Base-by-base conservation (phyloP, 495 filamentous ascomycete species). In the Aspergillus sclerotioniger region DNA sequence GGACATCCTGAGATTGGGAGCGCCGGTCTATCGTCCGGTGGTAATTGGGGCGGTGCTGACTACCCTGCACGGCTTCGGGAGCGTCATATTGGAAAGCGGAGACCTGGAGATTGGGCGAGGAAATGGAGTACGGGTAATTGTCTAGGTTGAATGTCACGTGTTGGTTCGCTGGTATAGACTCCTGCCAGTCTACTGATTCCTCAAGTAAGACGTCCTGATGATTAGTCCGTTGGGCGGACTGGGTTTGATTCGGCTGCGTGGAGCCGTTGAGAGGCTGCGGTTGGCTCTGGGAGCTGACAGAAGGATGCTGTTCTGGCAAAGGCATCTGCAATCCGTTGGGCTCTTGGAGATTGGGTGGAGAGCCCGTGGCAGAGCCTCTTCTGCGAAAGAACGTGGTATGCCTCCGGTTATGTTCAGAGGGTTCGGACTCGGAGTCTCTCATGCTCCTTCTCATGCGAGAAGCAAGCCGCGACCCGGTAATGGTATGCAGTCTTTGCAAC, bases 21-120 rank as follows among this genome's bases (percentile, higher is more conserved):
- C 60, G 59, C 8, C 56, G 63, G 43, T 65, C 56, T 8, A 48
- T 32, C 10, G 54, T 29, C 3, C 59, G 44, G 3, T 59, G 51
- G 15, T 45, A 32, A 10, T n/a, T 9, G 41, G 53, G 25, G 10
- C 25, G 51, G 6, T 9, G 41, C 15, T 50, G 54, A 20, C 21
- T 32, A 13, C 51, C 31, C 41, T 46, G 55, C 29, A 53, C 60
- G 19, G 59, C 62, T 12, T 70, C 64, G 32, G 59, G 60, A 10
- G 61, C 32, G 10, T 62, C 52, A 17, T 63, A 59, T 25, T 68
- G 62, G 16, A 57, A 53, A 12, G 65, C 53, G 0, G 63, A 59
- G 39, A 63, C 62, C 17, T 68, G 70, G 35, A 75, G 65, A 29
- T 77, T 73, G 19, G 75, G 75, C 5, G 75, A 75, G n/a, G 73